Evolutionary conservation across 1,284 basidiomycete species (phyloP).

Genomic region (Melampsora larici-populina): DNA sequence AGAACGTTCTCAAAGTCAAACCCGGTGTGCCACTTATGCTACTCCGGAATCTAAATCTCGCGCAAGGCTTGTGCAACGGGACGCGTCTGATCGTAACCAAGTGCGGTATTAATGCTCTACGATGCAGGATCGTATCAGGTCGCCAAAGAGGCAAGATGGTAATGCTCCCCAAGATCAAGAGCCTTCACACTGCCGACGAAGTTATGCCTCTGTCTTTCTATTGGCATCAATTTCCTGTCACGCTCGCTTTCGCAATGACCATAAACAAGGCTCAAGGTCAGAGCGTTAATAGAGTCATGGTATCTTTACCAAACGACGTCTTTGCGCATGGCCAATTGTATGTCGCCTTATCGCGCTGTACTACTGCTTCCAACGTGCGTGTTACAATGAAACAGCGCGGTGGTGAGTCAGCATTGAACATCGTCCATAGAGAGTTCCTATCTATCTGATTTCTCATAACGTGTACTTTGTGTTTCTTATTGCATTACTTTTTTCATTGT

Average conservation of each 20-base stretch:
- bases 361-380: too few relatives aligned
- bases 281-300: not conserved
- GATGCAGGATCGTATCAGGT: not conserved
- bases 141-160: not conserved
- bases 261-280: conserved; percentile 6
- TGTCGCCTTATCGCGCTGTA: not conserved
- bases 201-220: not conserved
- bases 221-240: not conserved
- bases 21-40: too few relatives aligned
- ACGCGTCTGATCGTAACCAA: not conserved
- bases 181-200: too few relatives aligned
- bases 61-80: not conserved
- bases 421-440: too few relatives aligned
- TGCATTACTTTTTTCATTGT: too few relatives aligned
- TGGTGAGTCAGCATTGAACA: too few relatives aligned
- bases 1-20: too few relatives aligned
- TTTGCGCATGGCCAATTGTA: conserved; percentile 7
- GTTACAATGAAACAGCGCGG: too few relatives aligned
- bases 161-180: not conserved
- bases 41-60: too few relatives aligned
- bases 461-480: too few relatives aligned
- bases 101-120: not conserved
- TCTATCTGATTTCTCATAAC: too few relatives aligned
- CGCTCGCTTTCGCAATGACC: not conserved
- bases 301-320: not conserved